Conservation (phyloP, 768 basidiomycete species). For the Coprinellus micaceus region DNA sequence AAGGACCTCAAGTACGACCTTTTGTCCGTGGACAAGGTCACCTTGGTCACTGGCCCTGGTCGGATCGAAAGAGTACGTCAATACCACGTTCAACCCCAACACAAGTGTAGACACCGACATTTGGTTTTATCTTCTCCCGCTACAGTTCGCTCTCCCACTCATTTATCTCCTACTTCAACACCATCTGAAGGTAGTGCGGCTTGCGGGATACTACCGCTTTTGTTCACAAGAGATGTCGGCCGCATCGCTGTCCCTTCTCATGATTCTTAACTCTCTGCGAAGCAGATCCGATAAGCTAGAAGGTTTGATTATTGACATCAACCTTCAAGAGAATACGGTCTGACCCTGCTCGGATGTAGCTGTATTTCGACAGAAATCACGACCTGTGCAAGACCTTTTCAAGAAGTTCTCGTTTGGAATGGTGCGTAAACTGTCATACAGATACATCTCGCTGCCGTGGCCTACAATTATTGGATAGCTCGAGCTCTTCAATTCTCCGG, state of each 20-base stretch:
- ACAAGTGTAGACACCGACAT: too few relatives aligned
- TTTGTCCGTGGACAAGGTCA: slow-evolving; percentile 29
- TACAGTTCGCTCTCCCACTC: slow-evolving; percentile 33
- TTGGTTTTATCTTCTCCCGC: background rate
- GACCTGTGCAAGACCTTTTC: slow-evolving; percentile 27
- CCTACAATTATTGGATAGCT: background rate
- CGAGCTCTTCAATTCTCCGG: slow-evolving; percentile 1
- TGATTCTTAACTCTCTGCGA: slow-evolving; percentile 26
- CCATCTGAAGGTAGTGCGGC: slow-evolving; percentile 27
- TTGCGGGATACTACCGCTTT: slow-evolving; percentile 30
- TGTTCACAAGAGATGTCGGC: slow-evolving; percentile 27
- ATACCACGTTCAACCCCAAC: background rate
- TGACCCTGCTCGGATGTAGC: slow-evolving; percentile 14
- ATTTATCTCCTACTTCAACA: slow-evolving; percentile 31
- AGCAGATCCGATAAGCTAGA: slow-evolving; percentile 28
- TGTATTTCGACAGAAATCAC: slow-evolving; percentile 31
- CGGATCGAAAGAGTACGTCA: slow-evolving; percentile 31
- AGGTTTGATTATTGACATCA: slow-evolving; percentile 17
- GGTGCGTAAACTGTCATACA: slow-evolving; percentile 16
- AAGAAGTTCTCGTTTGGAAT: slow-evolving; percentile 37
- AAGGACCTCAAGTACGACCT: slow-evolving; percentile 27
- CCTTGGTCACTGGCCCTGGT: slow-evolving; percentile 30
- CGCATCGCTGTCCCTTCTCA: slow-evolving; percentile 26
- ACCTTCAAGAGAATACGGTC: too few relatives aligned
- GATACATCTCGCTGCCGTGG: background rate